phyloP scores from a whole-genome alignment of 2,329 filamentous ascomycete genomes.

The Diaporthe capsici region DNA sequence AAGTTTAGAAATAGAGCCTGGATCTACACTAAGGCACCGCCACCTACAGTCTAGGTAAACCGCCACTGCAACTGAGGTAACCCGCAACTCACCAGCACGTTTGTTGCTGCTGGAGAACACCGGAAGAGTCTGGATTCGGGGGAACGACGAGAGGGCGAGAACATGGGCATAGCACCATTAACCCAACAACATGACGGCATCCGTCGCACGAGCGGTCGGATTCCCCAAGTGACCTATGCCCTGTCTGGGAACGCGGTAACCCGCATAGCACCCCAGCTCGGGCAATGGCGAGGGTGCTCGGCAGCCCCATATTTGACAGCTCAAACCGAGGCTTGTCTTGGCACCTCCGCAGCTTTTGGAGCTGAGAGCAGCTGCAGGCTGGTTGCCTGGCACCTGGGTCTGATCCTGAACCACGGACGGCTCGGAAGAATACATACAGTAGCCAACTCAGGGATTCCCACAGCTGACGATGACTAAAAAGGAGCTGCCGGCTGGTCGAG shows the following conservation, averaged over 20 bases:
- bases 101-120: background rate
- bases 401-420: background rate
- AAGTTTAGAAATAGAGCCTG: background rate
- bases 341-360: constrained; percentile 21
- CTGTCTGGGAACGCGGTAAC: constrained; percentile 23
- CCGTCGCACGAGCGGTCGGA: constrained; percentile 17
- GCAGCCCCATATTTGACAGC: constrained; percentile 28
- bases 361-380: constrained; percentile 8
- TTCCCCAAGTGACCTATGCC: constrained; percentile 2
- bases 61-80: constrained; percentile 19
- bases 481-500: constrained; percentile 1
- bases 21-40: background rate
- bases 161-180: background rate
- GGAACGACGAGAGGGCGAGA: background rate
- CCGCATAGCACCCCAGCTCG: constrained; percentile 26
- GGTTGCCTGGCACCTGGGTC: background rate
- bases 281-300: constrained; percentile 18
- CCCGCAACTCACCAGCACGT: background rate
- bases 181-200: constrained; percentile 24
- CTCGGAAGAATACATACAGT: background rate
- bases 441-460: background rate
- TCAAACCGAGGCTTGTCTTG: constrained; percentile 27
- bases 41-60: background rate
- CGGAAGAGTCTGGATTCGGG: background rate
- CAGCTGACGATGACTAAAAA: constrained; percentile 13